phyloP scores from a whole-genome alignment of 495 filamentous ascomycete genomes.

The Barbatosphaeria neglecta region DNA sequence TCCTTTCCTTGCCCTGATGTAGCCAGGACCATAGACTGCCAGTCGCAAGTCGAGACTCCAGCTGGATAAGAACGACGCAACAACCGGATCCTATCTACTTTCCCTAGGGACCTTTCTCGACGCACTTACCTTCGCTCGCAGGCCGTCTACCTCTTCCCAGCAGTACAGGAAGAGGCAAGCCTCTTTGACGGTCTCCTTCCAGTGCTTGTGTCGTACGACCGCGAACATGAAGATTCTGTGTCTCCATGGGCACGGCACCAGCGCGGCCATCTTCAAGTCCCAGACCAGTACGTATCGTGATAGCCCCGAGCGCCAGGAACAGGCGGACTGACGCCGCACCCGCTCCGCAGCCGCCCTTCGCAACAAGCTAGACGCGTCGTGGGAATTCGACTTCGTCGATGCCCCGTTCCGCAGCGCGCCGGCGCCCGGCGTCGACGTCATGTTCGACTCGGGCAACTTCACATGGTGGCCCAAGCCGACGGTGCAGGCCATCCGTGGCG shows the following conservation, averaged over 20 bases:
- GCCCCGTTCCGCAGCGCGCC: conserved; percentile 30
- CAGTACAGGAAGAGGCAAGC: no score
- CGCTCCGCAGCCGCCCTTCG: conserved; percentile 16
- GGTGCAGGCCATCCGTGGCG: conserved; percentile 20
- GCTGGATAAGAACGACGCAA: no score
- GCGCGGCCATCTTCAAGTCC: conserved; percentile 43
- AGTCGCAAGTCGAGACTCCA: no score
- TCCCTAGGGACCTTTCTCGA: no score
- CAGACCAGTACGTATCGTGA: conserved; percentile 40
- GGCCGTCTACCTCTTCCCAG: no score
- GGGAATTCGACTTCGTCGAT: conserved; percentile 46
- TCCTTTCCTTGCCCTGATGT: no score
- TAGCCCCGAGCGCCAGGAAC: no score
- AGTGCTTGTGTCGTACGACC: background rate
- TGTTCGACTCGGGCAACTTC: conserved; percentile 39
- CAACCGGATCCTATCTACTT: no score
- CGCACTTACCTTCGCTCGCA: no score
- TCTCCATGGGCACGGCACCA: conserved; percentile 54
- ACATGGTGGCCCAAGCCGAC: conserved; percentile 31
- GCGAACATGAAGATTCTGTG: conserved; percentile 45
- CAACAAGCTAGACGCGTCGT: conserved; percentile 13
- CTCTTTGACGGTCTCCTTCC: background rate
- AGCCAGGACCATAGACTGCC: no score
- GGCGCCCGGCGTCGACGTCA: conserved; percentile 41
- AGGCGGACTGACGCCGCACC: no score